These are phyloP conservation scores for Chlamydomonas reinhardtii DNA, from an alignment of 163 green algal species.

Conservation along the genomic window DNA sequence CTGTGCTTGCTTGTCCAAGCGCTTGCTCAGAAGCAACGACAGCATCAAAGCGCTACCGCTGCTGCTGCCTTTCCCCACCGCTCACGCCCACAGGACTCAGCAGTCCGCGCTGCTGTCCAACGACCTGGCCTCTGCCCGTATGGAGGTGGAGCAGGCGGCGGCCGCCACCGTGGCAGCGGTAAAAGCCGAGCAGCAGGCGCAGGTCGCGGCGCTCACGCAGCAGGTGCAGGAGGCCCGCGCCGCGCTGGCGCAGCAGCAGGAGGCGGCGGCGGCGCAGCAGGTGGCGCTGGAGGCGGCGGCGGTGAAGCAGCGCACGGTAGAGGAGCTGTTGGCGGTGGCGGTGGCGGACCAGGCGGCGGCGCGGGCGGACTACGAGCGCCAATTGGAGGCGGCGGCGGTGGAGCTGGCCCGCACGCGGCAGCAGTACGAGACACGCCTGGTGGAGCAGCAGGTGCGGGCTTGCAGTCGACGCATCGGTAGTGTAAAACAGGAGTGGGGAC, in stretches of 20 bases:
- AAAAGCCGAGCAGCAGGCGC: not conserved
- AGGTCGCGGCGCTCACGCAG: not conserved
- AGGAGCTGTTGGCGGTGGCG: not conserved
- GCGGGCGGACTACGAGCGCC: not conserved
- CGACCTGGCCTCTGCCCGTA: not conserved
- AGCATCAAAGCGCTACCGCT: no score
- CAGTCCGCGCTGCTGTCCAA: not conserved
- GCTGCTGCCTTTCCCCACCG: not conserved
- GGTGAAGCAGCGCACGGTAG: not conserved
- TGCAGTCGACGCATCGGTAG: no score
- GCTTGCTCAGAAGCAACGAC: no score
- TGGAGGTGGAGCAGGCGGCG: not conserved
- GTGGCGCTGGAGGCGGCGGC: not conserved
- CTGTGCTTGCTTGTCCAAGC: no score
- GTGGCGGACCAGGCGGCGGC: not conserved
- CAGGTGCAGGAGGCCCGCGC: conserved; percentile 2
- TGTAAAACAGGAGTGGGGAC: no score
- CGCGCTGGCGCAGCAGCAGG: not conserved
- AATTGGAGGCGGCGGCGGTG: not conserved
- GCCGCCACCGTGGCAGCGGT: not conserved
- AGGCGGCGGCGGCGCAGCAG: not conserved
- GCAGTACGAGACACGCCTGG: conserved; percentile 13
- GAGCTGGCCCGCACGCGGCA: not conserved
- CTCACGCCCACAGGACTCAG: not conserved
- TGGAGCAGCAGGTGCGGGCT: not conserved